Percentiles rank a stretch among this genome's conserved stretches.
phyloP scores from a whole-genome alignment of 768 basidiomycete genomes.

The Boletus rex-veris region DNA sequence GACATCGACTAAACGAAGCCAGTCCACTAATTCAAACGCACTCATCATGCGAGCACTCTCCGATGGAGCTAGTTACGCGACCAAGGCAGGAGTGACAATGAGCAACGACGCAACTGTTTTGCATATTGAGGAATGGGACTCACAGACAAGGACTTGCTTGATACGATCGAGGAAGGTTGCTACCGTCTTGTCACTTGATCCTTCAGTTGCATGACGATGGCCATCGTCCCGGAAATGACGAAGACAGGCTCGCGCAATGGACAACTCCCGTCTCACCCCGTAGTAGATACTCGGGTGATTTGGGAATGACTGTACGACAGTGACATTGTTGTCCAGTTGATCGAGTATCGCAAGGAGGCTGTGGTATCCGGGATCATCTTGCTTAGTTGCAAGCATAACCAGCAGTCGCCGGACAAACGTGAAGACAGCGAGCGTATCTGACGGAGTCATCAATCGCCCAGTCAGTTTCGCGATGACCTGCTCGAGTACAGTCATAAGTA shows the following conservation, averaged over 20 bases:
- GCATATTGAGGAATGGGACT: conserved; percentile 23
- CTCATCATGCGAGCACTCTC: conserved; percentile 31
- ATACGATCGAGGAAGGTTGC: conserved; percentile 44
- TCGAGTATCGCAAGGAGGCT: conserved; percentile 30
- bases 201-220: background rate
- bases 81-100: background rate
- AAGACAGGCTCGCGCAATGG: conserved; percentile 39
- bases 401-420: conserved; percentile 64
- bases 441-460: conserved; percentile 50
- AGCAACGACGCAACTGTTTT: background rate
- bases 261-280: conserved; percentile 46
- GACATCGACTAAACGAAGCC: conserved; percentile 48
- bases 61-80: conserved; percentile 35
- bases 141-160: conserved; percentile 46
- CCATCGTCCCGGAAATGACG: conserved; percentile 23
- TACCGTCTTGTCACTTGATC: conserved; percentile 19
- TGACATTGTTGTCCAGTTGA: conserved; percentile 38
- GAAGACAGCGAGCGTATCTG: conserved; percentile 60
- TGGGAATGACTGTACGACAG: conserved; percentile 28
- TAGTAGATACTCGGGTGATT: conserved; percentile 33
- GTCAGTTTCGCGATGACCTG: conserved; percentile 67
- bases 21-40: conserved; percentile 63
- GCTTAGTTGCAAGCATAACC: conserved; percentile 54
- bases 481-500: conserved; percentile 78
- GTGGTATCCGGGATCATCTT: conserved; percentile 39